Conservation (phyloP, 2,329 filamentous ascomycete species). For the Pseudogymnoascus sp. region DNA sequence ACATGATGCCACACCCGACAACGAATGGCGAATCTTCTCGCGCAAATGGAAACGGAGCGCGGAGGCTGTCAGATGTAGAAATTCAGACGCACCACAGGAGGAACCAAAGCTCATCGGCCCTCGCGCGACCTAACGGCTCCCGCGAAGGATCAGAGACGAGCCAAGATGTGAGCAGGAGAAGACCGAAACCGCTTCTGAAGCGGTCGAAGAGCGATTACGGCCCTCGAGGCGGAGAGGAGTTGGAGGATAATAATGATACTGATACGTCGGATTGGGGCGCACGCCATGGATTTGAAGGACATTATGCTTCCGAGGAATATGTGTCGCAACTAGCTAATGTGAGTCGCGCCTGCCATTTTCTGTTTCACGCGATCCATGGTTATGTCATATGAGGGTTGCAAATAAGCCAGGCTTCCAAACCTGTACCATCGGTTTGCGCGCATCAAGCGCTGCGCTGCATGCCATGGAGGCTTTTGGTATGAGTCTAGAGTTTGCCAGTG, state of each 20-base stretch:
- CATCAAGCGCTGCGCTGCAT: conserved; percentile 3
- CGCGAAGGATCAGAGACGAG: conserved; percentile 16
- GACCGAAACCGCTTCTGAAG: conserved; percentile 22
- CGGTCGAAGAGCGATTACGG: conserved; percentile 47
- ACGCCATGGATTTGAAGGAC: conserved; percentile 66
- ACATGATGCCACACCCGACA: neutral
- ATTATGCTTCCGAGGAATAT: conserved; percentile 64
- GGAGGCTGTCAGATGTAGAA: neutral
- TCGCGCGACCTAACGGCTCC: neutral
- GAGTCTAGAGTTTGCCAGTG: neutral
- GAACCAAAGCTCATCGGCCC: neutral
- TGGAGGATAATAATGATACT: conserved; percentile 25
- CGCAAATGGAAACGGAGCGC: neutral
- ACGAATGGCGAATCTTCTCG: neutral
- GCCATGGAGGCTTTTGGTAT: neutral
- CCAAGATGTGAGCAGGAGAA: conserved; percentile 18
- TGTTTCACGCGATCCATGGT: conserved; percentile 4
- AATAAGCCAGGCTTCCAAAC: neutral
- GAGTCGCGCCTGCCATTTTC: conserved; percentile 29
- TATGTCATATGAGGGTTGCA: neutral
- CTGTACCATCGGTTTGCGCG: neutral
- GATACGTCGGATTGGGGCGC: conserved; percentile 28
- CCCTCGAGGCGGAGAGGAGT: conserved; percentile 21
- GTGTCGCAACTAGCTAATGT: conserved; percentile 58
- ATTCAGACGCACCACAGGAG: neutral